Evolutionary conservation across 2,329 filamentous ascomycete species (phyloP), one percentile per base, ranked within the genome.

Genomic region (Diaporthe citriasiana): DNA sequence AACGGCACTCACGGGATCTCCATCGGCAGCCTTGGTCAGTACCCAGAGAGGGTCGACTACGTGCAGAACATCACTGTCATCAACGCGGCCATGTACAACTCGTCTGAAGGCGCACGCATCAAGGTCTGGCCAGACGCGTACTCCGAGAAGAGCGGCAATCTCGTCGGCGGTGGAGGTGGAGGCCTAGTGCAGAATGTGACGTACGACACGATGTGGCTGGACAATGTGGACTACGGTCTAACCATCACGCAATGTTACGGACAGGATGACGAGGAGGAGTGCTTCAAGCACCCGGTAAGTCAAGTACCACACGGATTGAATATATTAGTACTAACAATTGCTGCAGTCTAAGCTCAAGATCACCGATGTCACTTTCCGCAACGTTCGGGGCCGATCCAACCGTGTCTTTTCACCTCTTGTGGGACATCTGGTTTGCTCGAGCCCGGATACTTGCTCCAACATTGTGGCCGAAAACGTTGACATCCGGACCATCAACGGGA

Each of bases 1-100:
- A 92, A 92, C 78, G 91, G 92, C 38, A 93, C 90, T 3, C 92
- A 94, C 78, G 93, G 93, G 51, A 93, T 94, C 77, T 91, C 89
- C 15, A 91, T 94, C 25, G 93, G 93, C 9, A 93, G 90, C 0
- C 83, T 94, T 0, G 92, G 92, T 27, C 92, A 94, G 81, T 94
- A 94, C 79, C 78, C 84, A 19, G 87, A 86, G 27, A 87, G 91
- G 76, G 87, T 88, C 22, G 92, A 94, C 76, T 90, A 93, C 57
- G 91, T 94, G 2, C 87, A 93, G 81, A 91, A 94, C 76, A 80
- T 94, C n/a, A 90, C 91, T 76, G 88, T 93, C 72, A 89, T 87
- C 82, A 91, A 92, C 77, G 84, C 87, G 51, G 87, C 86, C 47
- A 89, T 91, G 87, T 85, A 85, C 70, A 90, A 92, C 77, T 88